Conservation (phyloP, 352 stramenopile genomes). For the Phytophthora agathidicida region DNA sequence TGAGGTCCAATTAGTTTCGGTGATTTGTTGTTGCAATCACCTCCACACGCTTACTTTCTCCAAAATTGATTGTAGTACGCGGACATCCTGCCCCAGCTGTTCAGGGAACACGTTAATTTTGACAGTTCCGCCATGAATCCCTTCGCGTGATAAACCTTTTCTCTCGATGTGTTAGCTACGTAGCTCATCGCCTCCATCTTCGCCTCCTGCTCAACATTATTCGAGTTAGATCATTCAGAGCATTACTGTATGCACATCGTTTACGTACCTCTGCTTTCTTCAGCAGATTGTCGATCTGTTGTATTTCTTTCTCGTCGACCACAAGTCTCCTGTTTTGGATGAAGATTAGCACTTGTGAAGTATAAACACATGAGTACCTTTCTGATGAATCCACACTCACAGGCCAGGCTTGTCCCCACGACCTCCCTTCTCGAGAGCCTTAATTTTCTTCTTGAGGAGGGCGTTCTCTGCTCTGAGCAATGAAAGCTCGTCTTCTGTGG, state of each 20-base stretch:
- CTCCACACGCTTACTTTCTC: slow-evolving; percentile 52
- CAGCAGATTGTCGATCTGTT: slow-evolving; percentile 76
- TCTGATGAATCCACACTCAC: slow-evolving; percentile 27
- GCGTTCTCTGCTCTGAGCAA: slow-evolving; percentile 69
- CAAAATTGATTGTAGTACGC: slow-evolving; percentile 73
- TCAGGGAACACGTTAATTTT: not conserved
- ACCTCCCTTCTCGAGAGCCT: slow-evolving; percentile 55
- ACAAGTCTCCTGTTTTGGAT: slow-evolving; percentile 46
- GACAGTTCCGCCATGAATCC: not conserved
- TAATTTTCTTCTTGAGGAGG: slow-evolving; percentile 73
- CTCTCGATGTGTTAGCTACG: slow-evolving; percentile 68
- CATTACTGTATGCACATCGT: too few relatives aligned
- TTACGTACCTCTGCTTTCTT: slow-evolving; percentile 80
- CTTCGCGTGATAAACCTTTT: slow-evolving; percentile 53
- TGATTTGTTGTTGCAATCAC: not conserved
- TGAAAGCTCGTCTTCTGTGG: slow-evolving; percentile 49
- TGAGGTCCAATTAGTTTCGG: not conserved
- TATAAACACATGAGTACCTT: too few relatives aligned
- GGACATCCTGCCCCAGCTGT: slow-evolving; percentile 78
- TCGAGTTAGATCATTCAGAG: too few relatives aligned
- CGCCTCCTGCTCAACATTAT: slow-evolving; percentile 46
- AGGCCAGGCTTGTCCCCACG: slow-evolving; percentile 50
- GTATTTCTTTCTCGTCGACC: slow-evolving; percentile 62
- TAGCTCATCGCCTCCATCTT: slow-evolving; percentile 81
- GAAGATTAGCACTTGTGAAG: not conserved